Percentiles rank a stretch among this genome's conserved stretches.
Conservation (phyloP, 2,329 filamentous ascomycete genomes). For the Colletotrichum viniferum region DNA sequence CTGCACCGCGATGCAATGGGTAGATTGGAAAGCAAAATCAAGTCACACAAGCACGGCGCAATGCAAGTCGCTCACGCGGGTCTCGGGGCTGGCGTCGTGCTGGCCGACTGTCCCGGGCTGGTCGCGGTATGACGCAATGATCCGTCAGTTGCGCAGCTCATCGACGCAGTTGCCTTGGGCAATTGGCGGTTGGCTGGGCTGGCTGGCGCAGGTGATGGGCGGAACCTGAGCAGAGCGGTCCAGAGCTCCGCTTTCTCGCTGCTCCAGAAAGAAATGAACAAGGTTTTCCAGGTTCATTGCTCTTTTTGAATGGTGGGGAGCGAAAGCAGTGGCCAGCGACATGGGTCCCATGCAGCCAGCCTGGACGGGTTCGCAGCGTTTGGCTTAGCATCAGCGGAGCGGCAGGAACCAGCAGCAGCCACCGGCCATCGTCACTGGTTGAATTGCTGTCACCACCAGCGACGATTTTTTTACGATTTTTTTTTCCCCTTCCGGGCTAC, state of each 20-base stretch:
- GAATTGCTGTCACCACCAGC: neutral
- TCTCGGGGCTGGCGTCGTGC: neutral
- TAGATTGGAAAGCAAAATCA: neutral
- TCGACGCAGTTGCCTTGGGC: neutral
- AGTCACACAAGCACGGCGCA: neutral
- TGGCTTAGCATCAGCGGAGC: neutral
- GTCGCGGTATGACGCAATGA: conserved; percentile 15
- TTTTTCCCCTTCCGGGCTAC: neutral
- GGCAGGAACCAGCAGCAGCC: neutral
- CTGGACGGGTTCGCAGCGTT: neutral
- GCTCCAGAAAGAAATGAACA: conserved; percentile 11
- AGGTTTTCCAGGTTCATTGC: conserved; percentile 18
- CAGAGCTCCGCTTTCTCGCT: neutral
- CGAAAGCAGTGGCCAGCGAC: conserved; percentile 6
- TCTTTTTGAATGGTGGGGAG: conserved; percentile 11
- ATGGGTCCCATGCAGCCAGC: conserved; percentile 8
- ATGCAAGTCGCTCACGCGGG: neutral
- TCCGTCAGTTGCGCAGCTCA: neutral
- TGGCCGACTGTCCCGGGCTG: conserved; percentile 11
- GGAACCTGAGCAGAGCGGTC: neutral
- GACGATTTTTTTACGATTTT: neutral
- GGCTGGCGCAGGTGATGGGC: neutral
- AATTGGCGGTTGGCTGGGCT: conserved; percentile 1
- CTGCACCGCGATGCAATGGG: conserved; percentile 5
- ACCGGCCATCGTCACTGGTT: neutral